Base-by-base conservation (phyloP, 2,329 filamentous ascomycete genomes). In the Cadophora gregata region DNA sequence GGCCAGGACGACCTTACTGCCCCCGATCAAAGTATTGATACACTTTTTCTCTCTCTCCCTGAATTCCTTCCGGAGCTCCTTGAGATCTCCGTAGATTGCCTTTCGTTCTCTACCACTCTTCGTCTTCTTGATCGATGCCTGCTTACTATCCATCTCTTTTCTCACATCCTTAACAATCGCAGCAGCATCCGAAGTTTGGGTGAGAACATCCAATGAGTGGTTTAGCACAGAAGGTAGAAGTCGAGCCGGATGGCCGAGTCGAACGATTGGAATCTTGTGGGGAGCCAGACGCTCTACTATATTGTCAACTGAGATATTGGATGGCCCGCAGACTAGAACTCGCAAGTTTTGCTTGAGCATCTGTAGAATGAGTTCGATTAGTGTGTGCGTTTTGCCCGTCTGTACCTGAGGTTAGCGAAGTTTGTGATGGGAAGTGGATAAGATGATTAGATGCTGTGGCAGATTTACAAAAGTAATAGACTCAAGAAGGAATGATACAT, bases 291-390 rank as follows among this genome's bases (percentile, higher is more conserved):
- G 89, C 79, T 99, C 96, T 9, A 97, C 94, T 66, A 99, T 97
- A 76, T 99, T 99, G 84, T 99, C 96, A 0, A 99, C 96, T 0
- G 93, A 96, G 73, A 99, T 94, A 77, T 99, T 99, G 33, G 93
- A 97, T 0, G 96, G 96, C 0, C 95, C 96, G 75, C 96, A 98
- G n/a, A 98, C 95, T 1, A 98, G 84, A 12, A 98, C 83, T 1
- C 93, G 88, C 63, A 90, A 85, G 19, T 88, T 86, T 27, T 87
- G 86, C 75, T 89, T 90, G 63, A 96, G 83, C 72, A 98, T 82
- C 76, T 99, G 96, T n/a, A 96, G 83, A 68, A 99, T 97, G 14
- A 99, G 84, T 78, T 99, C 96, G 67, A 99, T 95, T 47, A 99
- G 81, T 0, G 96, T 98, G 77, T 98, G 95, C 0, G 96, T 99